Evolutionary conservation across 805 yeast genomes (phyloP).

Genomic region (Henningerozyma blattae): DNA sequence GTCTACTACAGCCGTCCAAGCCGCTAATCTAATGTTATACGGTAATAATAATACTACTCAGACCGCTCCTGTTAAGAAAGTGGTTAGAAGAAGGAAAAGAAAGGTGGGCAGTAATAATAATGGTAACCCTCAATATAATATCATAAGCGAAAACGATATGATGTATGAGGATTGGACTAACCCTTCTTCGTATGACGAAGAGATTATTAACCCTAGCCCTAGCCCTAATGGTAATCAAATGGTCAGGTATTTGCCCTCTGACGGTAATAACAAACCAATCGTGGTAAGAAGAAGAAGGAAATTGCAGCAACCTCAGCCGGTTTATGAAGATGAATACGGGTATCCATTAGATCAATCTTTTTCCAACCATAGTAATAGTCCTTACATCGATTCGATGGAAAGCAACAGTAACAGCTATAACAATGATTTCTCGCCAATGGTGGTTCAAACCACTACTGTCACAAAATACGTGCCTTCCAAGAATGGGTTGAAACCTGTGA

Average conservation of each 20-base stretch:
- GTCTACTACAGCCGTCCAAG: background rate
- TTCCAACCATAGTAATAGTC: background rate
- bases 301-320: background rate
- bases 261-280: background rate
- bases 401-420: background rate
- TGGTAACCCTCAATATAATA: too few relatives aligned
- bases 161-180: too few relatives aligned
- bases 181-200: too few relatives aligned
- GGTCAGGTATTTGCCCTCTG: too few relatives aligned
- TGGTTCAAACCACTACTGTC: slow-evolving; percentile 27
- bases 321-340: background rate
- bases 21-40: background rate
- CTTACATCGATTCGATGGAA: background rate
- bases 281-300: background rate
- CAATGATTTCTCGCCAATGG: too few relatives aligned
- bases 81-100: too few relatives aligned
- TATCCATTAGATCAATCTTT: background rate
- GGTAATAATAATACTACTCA: too few relatives aligned
- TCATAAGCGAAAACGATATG: too few relatives aligned
- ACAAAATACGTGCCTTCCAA: slow-evolving; percentile 63
- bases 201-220: background rate
- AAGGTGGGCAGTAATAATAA: too few relatives aligned
- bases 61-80: too few relatives aligned
- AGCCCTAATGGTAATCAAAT: too few relatives aligned
- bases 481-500: slow-evolving; percentile 52